Evolutionary conservation across 2,329 filamentous ascomycete species (phyloP), one percentile per base, ranked within the genome.

Genomic region (Alternaria incomplexa): DNA sequence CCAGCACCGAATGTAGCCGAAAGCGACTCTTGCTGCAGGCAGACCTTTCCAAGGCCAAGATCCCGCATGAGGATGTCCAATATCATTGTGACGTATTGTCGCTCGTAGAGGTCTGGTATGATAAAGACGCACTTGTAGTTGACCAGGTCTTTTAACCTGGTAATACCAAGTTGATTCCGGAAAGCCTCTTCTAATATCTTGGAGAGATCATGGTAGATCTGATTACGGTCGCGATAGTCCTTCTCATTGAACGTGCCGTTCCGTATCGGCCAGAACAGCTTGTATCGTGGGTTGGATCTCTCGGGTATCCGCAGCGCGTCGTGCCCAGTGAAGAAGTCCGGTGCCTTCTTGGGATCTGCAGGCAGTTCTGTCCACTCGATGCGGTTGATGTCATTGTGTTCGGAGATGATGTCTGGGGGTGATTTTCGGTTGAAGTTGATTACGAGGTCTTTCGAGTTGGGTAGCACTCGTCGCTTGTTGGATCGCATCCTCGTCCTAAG

Each of bases 61-160:
- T 95, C 94, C 51, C 88, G 90, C 83, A 98, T 91, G 71, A 95
- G 89, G 63, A 96, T 92, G 59, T 94, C 90, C 45, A 99, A 84
- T 10, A 96, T 84, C 76, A 91, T 90, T 53, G 93, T 93, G 17
- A 98, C 93, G 68, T 97, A 97, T 54, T 88, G 89, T 79, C 97
- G 96, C 82, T 99, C 96, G 81, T 98, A 99, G 10, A 99, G 85
- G 78, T 99, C 96, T 0, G 96, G 96, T 50, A 99, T 96, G 66
- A 99, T 90, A 74, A 98, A 93, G n/a, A 97, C 94, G 72, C 93
- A 97, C 73, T 92, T 96, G 81, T 97, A 98, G 77, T 96, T 92
- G 58, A 87, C 87, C 89, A 94, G 96, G 55, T 95, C 90, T 72
- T 90, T 91, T 73, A 91, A 91, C 66, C 88, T 89, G 26, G 86